Conservation (phyloP, 768 basidiomycete species). For the Lyophyllum shimeji region DNA sequence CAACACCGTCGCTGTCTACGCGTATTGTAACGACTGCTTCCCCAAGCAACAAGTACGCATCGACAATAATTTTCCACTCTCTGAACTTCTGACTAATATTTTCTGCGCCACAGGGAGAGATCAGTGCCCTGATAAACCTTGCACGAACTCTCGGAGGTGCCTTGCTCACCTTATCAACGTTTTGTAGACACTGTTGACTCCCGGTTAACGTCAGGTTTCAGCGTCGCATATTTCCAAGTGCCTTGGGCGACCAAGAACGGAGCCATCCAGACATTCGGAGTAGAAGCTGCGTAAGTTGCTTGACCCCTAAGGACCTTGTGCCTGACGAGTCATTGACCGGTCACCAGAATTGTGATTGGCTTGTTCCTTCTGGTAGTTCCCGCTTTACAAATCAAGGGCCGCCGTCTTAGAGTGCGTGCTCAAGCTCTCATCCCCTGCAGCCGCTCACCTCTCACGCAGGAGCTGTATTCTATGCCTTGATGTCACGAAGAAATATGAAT, state of each 20-base stretch:
- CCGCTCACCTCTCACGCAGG: slow-evolving; percentile 3
- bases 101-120: slow-evolving; percentile 40
- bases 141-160: slow-evolving; percentile 47
- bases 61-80: slow-evolving; percentile 1
- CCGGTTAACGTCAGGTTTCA: slow-evolving; percentile 32
- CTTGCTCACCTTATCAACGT: background rate
- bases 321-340: background rate
- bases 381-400: slow-evolving; percentile 44
- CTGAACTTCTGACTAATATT: background rate
- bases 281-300: slow-evolving; percentile 49
- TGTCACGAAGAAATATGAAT: background rate
- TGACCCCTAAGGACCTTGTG: background rate
- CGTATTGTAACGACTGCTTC: slow-evolving; percentile 51
- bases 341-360: slow-evolving; percentile 41
- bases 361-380: slow-evolving; percentile 52
- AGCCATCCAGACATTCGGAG: slow-evolving; percentile 53
- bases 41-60: slow-evolving; percentile 35
- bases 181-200: background rate
- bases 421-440: background rate
- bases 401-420: slow-evolving; percentile 38
- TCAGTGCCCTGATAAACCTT: slow-evolving; percentile 55
- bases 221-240: slow-evolving; percentile 58
- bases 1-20: slow-evolving; percentile 54
- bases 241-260: slow-evolving; percentile 53
- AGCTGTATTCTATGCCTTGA: slow-evolving; percentile 20